Evolutionary conservation across 2,329 filamentous ascomycete species (phyloP), one percentile per base, ranked within the genome.

Genomic region (Epicoccum sorghinum): DNA sequence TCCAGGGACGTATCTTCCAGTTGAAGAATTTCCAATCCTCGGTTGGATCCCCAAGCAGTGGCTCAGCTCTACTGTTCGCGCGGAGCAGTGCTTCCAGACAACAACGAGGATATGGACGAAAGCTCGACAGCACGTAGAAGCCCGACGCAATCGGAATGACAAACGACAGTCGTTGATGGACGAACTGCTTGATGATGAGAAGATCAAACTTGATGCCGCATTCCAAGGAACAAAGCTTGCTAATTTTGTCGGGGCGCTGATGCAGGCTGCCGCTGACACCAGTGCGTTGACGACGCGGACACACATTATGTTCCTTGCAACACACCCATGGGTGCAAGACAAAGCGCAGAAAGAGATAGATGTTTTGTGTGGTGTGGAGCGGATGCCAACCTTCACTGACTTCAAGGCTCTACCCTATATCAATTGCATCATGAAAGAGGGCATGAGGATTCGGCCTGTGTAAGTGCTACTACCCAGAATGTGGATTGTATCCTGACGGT

Each of bases 361-460:
- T 55, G 38, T 37, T 12, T 12, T 64, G 6, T 66, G 65, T 47
- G 61, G 60, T 5, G 37, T 41, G 23, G 36, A 43, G 2, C 64
- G 66, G 39, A 37, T 62, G 39, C 67, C 67, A 14, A 56, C 37
- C 1, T 70, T 58, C 47, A 27, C 51, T 1, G 67, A 70, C 39
- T 70, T 70, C 45, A 53, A 60, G n/a, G 43, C 59, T 22, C n/a
- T 68, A 30, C 67, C 66, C 14, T 70, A 68, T 30, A 64, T 69
- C 42, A 70, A 70, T 40, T 69, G 65, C 32, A 66, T 70, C 37
- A 55, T 70, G 33, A 70, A 70, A 52, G 66, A 70, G 58, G 60
- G 64, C 4, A 32, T 68, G 18, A 54, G 67, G 3, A 61, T 63
- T 14, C 55, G 59, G 13, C 65, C 67, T 3, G 63, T 69, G 66